These are phyloP conservation scores for Tolypocladium ophioglossoides DNA, from an alignment of 2,329 filamentous ascomycete species.

Conservation along the genomic window DNA sequence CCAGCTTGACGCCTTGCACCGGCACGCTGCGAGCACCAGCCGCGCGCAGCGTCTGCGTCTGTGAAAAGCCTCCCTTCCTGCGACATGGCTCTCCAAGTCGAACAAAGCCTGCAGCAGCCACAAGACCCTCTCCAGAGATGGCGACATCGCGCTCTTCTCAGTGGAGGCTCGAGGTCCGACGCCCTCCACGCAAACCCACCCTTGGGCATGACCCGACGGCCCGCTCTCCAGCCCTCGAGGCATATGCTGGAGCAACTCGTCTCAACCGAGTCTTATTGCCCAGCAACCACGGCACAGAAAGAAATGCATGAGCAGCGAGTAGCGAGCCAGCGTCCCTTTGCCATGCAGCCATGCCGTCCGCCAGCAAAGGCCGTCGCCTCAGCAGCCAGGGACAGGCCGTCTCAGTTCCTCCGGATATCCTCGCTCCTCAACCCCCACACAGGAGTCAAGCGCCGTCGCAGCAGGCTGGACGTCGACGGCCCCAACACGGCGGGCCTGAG, in stretches of 20 bases:
- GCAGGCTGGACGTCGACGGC: constrained; percentile 48
- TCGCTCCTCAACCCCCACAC: constrained; percentile 5
- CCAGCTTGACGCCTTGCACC: not conserved
- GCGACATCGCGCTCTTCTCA: not conserved
- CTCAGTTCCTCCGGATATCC: constrained; percentile 3
- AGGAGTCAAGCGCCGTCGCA: constrained; percentile 39
- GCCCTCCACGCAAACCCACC: not conserved
- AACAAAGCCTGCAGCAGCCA: not conserved
- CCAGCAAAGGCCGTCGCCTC: not conserved
- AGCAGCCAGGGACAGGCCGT: not conserved
- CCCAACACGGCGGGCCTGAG: constrained; percentile 37
- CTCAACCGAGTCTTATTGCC: not conserved
- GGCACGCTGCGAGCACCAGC: not conserved
- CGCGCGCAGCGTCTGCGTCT: not conserved
- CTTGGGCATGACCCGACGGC: not conserved
- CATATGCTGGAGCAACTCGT: not conserved
- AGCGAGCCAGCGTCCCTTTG: not conserved
- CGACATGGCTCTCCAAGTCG: constrained; percentile 2
- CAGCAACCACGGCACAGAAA: not conserved
- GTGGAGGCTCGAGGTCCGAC: not conserved
- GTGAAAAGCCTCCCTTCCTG: too few relatives aligned
- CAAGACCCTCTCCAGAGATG: not conserved
- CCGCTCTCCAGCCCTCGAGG: not conserved
- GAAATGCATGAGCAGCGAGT: not conserved
- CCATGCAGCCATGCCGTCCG: not conserved